Percentiles rank a stretch among this genome's conserved stretches.
Conservation (phyloP, 805 yeast genomes). For the Huiozyma naganishii region DNA sequence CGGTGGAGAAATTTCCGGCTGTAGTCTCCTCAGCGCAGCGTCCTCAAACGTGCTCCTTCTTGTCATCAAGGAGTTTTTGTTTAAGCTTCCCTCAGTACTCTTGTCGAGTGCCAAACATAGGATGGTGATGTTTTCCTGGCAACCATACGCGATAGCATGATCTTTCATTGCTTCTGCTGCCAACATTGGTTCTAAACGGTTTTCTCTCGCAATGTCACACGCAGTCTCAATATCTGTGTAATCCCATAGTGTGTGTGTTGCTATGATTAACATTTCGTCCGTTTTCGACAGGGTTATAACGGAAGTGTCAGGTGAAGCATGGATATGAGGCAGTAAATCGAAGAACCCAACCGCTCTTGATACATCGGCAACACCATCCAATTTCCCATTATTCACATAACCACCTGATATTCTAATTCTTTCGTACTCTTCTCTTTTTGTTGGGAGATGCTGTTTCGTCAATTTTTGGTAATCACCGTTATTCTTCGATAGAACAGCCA, state of each 20-base stretch:
- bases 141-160: slow-evolving; percentile 88
- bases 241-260: slow-evolving; percentile 80
- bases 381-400: slow-evolving; percentile 71
- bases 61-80: slow-evolving; percentile 32
- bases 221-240: slow-evolving; percentile 72
- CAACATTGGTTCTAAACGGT: slow-evolving; percentile 69
- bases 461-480: slow-evolving; percentile 73
- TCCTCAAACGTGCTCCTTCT: slow-evolving; percentile 58
- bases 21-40: slow-evolving; percentile 68
- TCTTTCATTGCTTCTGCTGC: slow-evolving; percentile 93
- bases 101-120: slow-evolving; percentile 66
- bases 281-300: slow-evolving; percentile 48
- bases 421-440: slow-evolving; percentile 65
- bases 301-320: slow-evolving; percentile 75
- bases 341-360: slow-evolving; percentile 91
- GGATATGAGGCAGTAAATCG: slow-evolving; percentile 75
- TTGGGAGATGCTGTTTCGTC: slow-evolving; percentile 77
- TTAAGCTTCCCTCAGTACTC: slow-evolving; percentile 28
- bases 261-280: slow-evolving; percentile 81
- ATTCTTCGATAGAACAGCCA: slow-evolving; percentile 64
- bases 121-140: slow-evolving; percentile 66
- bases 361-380: slow-evolving; percentile 73
- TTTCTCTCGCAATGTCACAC: slow-evolving; percentile 79
- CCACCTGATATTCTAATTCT: slow-evolving; percentile 89
- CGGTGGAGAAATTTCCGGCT: slow-evolving; percentile 90